Conservation (phyloP, 305 asterid genomes). For the Rubia tinctorum region DNA sequence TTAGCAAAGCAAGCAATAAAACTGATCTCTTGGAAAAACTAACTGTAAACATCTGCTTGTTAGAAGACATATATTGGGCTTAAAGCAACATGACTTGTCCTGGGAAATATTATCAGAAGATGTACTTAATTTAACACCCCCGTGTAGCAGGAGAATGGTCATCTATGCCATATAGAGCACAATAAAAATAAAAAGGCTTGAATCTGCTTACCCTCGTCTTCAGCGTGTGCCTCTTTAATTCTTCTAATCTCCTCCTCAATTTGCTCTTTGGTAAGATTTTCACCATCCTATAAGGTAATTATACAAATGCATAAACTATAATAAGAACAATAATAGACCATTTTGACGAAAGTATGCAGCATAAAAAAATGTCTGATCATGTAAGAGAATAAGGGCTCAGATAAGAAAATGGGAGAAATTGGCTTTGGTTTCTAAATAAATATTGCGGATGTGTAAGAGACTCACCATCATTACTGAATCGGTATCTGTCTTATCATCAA, state of each 20-base stretch:
- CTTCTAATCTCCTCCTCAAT: constrained; percentile 76
- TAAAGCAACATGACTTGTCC: background rate
- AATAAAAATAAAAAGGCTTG: background rate
- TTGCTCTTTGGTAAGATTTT: constrained; percentile 79
- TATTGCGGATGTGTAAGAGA: constrained; percentile 4
- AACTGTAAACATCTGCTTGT: background rate
- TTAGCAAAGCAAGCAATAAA: background rate
- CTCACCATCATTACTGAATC: constrained; percentile 79
- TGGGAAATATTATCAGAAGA: background rate
- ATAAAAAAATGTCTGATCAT: background rate
- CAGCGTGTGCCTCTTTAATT: constrained; percentile 89
- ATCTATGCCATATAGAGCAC: constrained; percentile 9
- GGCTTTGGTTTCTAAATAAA: background rate
- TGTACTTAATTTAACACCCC: background rate
- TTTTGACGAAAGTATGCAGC: background rate
- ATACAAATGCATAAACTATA: background rate
- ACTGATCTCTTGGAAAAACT: background rate
- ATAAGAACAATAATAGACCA: background rate
- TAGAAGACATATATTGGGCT: background rate
- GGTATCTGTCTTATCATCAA: constrained; percentile 79
- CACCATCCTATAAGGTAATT: constrained; percentile 60
- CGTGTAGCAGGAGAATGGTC: background rate
- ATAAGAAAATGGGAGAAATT: background rate
- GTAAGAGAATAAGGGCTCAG: background rate
- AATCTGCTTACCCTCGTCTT: constrained; percentile 77